Base-by-base conservation (phyloP, 192 early-diverging fungal genomes). In the Neocallimastix lanati region DNA sequence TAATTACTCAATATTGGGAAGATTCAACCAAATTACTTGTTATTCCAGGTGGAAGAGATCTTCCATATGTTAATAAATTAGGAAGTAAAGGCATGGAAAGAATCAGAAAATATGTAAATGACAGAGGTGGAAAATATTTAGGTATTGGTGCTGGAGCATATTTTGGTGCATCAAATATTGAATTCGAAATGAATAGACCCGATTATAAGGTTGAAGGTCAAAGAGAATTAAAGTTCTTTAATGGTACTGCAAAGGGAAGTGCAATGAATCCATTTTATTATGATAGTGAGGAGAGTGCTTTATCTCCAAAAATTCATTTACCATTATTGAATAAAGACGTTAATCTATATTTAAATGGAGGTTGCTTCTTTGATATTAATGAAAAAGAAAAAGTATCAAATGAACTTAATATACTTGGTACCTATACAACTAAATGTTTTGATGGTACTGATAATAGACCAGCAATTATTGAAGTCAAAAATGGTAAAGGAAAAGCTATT, bases 61-160 rank as follows among this genome's bases (percentile, higher is more conserved):
- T 93, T 77, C 94, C 94, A 2, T 97, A 95, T 79, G 86, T 92
- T 28, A 81, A 85, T 12, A 88, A 91, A 77, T 88, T 98, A 79
- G 92, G 90, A 28, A 91, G 90, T 14, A 80, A 81, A 28, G 86
- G 83, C 50, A 95, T 91, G 77, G 81, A 77, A 28, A 85, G 83
- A 76, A 95, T 91, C 67, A 81, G 77, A 29, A 38, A 79, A 14
- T 50, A 50, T 35, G 83, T 84, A 29, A 28, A 35, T 28, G 29
- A 76, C 1, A 79, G 77, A 27, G 96, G 96, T 76, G 98, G 98
- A 2, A 85, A 88, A 28, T 99, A 95, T 84, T 85, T 95, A 78
- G 98, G 98, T 0, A 91, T 99, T 97, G 81, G 98, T 78, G 95
- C 94, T 0, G 98, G 96, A 27, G 92, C 89, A 2, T 96, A 97